These are phyloP conservation scores for Blastocystis sp. DNA, from an alignment of 352 stramenopile species.

Conservation along the genomic window DNA sequence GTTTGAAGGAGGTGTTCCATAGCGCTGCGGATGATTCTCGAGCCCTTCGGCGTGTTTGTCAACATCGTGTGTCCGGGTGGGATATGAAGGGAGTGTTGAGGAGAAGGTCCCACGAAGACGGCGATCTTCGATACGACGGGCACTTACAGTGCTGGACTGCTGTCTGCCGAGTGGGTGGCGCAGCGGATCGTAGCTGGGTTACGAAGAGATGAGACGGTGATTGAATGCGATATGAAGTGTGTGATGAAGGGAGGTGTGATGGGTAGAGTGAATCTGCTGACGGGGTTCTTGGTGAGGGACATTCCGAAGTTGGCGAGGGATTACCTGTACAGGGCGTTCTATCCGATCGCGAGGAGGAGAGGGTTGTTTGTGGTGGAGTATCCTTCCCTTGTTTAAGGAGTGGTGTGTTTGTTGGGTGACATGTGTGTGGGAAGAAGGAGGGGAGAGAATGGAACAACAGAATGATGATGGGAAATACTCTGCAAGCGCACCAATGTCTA, in stretches of 20 bases:
- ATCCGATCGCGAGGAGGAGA: conserved; percentile 38
- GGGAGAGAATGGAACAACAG: neutral
- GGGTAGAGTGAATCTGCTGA: neutral
- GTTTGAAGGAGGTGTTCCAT: neutral
- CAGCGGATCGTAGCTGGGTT: conserved; percentile 21
- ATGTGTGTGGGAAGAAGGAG: conserved; percentile 31
- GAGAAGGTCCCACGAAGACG: conserved; percentile 27
- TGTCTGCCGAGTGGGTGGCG: conserved; percentile 9
- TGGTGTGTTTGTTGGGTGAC: neutral
- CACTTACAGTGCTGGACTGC: neutral
- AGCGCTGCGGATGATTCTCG: conserved; percentile 32
- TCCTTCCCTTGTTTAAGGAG: neutral
- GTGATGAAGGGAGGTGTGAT: neutral
- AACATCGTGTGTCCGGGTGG: conserved; percentile 63
- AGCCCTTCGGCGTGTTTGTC: conserved; percentile 44
- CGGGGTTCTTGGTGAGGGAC: neutral
- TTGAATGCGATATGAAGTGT: neutral
- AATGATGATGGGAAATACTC: too few relatives aligned
- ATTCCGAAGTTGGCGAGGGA: conserved; percentile 42
- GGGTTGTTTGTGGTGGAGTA: conserved; percentile 54
- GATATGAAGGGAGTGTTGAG: too few relatives aligned
- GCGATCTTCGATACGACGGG: conserved; percentile 52
- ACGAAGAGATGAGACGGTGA: conserved; percentile 16
- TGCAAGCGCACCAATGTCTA: too few relatives aligned
- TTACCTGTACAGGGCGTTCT: conserved; percentile 39